Evolutionary conservation across 495 filamentous ascomycete species (phyloP).

Genomic region (Neohortaea acidophila): DNA sequence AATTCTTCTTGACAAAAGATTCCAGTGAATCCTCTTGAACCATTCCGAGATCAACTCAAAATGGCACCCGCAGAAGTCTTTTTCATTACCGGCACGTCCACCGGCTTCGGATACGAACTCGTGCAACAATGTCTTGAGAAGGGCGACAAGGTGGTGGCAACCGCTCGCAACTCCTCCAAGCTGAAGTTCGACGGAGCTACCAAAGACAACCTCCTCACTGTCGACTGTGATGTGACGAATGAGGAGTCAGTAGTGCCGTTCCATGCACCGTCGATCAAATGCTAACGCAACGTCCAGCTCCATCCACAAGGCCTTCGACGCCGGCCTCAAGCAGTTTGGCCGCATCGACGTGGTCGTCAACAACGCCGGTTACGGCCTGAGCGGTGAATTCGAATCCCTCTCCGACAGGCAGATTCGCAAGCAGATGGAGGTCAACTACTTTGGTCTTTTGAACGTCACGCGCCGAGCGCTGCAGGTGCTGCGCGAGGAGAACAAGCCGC

Average conservation of each 20-base stretch:
- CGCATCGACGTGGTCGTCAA: constrained; percentile 27
- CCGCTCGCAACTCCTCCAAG: constrained; percentile 24
- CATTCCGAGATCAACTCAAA: too few species aligned
- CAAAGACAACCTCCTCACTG: constrained; percentile 17
- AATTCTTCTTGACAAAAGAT: too few species aligned
- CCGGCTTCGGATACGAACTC: constrained; percentile 26
- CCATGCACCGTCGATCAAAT: constrained; percentile 1
- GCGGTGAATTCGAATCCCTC: constrained; percentile 25
- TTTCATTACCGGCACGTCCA: constrained; percentile 27
- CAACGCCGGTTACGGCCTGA: constrained; percentile 26
- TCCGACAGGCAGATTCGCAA: constrained; percentile 22
- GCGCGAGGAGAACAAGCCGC: constrained; percentile 26
- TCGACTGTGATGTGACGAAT: constrained; percentile 25
- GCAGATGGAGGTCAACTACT: constrained; percentile 29
- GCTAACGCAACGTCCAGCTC: constrained; percentile 21
- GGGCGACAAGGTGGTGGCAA: constrained; percentile 27
- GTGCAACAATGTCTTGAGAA: constrained; percentile 21
- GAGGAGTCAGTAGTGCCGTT: too few species aligned
- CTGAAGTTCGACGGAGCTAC: constrained; percentile 13
- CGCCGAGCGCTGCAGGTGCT: constrained; percentile 30
- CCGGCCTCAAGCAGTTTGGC: constrained; percentile 23
- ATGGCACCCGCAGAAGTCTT: too few species aligned
- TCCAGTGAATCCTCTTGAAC: too few species aligned
- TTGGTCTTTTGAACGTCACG: constrained; percentile 28
- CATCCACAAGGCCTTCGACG: constrained; percentile 23